Evolutionary conservation across 1,284 basidiomycete genomes (phyloP).

Genomic region (Tilletia setariae): DNA sequence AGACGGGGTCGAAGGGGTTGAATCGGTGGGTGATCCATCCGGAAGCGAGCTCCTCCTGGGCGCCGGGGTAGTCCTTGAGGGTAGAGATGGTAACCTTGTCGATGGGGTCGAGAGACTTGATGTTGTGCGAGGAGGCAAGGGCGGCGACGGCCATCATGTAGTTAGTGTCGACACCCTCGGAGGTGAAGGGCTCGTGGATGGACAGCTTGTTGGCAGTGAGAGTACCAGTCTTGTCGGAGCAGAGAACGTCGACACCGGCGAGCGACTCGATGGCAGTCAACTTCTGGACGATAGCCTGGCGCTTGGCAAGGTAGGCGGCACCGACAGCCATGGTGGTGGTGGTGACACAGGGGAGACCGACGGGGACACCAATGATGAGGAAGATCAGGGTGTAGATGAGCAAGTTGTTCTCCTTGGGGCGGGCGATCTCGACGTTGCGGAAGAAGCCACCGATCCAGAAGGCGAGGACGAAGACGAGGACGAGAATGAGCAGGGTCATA

Average conservation of each 20-base stretch:
- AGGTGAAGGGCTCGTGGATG: conserved; percentile 60
- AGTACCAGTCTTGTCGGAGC: conserved; percentile 64
- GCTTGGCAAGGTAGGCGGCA: conserved; percentile 62
- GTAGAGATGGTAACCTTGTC: conserved; percentile 63
- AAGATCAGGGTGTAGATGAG: conserved; percentile 60
- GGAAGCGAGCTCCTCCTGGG: conserved; percentile 58
- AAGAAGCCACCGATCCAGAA: conserved; percentile 60
- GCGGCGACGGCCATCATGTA: conserved; percentile 61
- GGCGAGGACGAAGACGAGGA: conserved; percentile 59
- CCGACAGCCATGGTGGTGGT: conserved; percentile 63
- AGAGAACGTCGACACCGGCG: conserved; percentile 63
- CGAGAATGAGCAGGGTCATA: conserved; percentile 60
- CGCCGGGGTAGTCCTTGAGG: conserved; percentile 61
- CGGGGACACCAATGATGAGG: conserved; percentile 62
- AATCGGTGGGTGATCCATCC: conserved; percentile 63
- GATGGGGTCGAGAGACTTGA: conserved; percentile 62
- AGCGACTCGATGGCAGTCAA: conserved; percentile 64
- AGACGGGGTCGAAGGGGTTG: conserved; percentile 63
- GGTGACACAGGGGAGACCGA: conserved; percentile 62
- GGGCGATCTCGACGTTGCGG: conserved; percentile 58
- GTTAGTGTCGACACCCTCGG: conserved; percentile 58
- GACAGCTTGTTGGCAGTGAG: conserved; percentile 64
- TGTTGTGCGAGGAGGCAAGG: conserved; percentile 62
- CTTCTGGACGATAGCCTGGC: conserved; percentile 65
- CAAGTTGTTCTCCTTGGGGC: conserved; percentile 59